Evolutionary conservation across 371 early-diverging fungal species (phyloP).

Genomic region (Cokeromyces recurvatus): DNA sequence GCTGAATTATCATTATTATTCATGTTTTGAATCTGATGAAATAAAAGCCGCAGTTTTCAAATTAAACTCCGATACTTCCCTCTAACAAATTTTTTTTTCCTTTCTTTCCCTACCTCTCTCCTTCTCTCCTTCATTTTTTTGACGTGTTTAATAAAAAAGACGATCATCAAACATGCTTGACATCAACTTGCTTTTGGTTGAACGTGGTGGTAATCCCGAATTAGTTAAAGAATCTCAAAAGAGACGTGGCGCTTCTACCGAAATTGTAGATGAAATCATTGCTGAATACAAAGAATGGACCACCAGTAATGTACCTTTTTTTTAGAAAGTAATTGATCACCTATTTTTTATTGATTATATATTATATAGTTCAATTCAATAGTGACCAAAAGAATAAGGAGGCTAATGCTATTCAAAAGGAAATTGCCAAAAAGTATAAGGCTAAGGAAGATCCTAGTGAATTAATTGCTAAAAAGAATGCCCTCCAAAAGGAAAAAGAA

Average conservation of each 20-base stretch:
- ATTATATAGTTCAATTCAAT: constrained; percentile 66
- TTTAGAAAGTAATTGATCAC: neutral
- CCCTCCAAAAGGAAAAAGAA: constrained; percentile 69
- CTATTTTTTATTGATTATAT: neutral
- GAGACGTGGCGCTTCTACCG: constrained; percentile 80
- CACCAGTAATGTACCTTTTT: constrained; percentile 62
- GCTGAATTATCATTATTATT: no score
- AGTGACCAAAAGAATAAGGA: constrained; percentile 90
- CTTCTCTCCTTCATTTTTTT: neutral
- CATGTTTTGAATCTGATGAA: neutral
- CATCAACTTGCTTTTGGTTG: constrained; percentile 86
- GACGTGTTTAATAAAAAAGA: neutral
- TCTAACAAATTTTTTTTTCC: constrained; percentile 9
- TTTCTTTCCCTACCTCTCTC: neutral
- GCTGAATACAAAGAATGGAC: constrained; percentile 90
- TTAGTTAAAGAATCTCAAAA: constrained; percentile 90
- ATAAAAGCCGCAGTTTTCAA: neutral
- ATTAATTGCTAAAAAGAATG: constrained; percentile 71
- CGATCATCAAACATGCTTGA: constrained; percentile 61
- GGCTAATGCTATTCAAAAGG: constrained; percentile 89
- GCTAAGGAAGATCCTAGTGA: constrained; percentile 86
- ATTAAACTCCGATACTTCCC: no score
- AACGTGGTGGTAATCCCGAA: constrained; percentile 96
- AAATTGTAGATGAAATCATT: constrained; percentile 91
- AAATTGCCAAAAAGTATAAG: constrained; percentile 89